Evolutionary conservation across 148 eudicot genomes (phyloP), one percentile per base, ranked within the genome.

Genomic region (Persicaria tinctoria): DNA sequence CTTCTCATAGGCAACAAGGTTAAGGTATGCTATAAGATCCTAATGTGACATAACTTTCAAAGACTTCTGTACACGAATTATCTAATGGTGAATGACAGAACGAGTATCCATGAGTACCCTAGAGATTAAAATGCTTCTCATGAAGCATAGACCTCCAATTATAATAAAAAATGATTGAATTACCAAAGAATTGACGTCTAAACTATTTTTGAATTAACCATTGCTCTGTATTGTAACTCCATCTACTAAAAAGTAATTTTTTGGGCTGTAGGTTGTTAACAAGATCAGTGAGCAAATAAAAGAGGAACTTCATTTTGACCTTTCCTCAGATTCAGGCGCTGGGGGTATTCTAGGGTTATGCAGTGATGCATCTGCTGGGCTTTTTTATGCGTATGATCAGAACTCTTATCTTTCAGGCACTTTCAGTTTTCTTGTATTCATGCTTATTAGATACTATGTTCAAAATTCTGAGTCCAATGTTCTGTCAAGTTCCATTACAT

Each of bases 341-440:
- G 86, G 78, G 80, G 97, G 97, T 20, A 85, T 95, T 80, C 78
- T 90, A 74, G 97, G 97, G 69, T 85, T 95, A 78, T 92, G 96
- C 80, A 92, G 93, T 80, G 99, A 95, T 86, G 96, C 99, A 76
- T 87, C 99, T 76, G 99, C 99, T 59, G 97, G 94, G 62, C 84
- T 95, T 70, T 95, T 95, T 79, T 95, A 92, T 81, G 97, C 94
- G 54, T 95, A 90, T 84, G 99, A 92, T 77, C 92, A 92, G 77
- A 85, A 86, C 77, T 90, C 97, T n/a, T 44, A 87, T 95, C 56
- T 94, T 92, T 77, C 99, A 95, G 99, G 99, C 80, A 69, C 89
- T 64, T 70, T 76, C 4, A 17, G 55, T 47, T 47, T 13, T 5
- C 14, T 46, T 71, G 17, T 14, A 66, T 44, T 66, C 46, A 38